These are phyloP conservation scores for Phytophthora crassamura DNA, from an alignment of 352 stramenopile species.

Conservation along the genomic window DNA sequence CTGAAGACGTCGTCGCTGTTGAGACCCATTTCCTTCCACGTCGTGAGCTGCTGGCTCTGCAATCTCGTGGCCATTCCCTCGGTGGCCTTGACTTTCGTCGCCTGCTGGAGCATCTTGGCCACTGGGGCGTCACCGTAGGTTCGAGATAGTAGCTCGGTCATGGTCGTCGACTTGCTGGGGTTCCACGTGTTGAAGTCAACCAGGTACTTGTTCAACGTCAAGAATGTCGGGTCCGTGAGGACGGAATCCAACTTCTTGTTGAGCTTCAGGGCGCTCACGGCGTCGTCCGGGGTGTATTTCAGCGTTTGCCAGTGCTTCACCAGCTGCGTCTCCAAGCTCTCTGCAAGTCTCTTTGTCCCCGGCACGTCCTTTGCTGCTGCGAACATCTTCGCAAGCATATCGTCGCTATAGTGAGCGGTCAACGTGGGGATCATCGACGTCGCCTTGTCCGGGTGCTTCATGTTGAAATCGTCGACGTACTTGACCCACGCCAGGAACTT, in stretches of 20 bases:
- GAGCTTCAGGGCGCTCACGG: not conserved
- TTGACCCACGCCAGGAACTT: conserved; percentile 12
- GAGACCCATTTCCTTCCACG: conserved; percentile 1
- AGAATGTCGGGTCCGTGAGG: not conserved
- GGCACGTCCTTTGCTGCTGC: not conserved
- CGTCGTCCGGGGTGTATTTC: not conserved
- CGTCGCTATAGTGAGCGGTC: not conserved
- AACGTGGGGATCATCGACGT: conserved; percentile 3
- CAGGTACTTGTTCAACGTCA: conserved; percentile 9
- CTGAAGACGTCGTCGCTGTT: not conserved
- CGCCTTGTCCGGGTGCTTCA: not conserved
- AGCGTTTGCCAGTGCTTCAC: not conserved
- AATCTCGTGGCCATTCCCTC: conserved; percentile 2
- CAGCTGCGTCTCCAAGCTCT: conserved; percentile 2
- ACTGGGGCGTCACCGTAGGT: conserved; percentile 1
- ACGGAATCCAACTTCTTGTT: not conserved
- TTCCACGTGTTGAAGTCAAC: conserved; percentile 11
- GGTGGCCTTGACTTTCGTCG: not conserved
- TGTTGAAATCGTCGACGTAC: conserved; percentile 15
- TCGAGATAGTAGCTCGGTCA: conserved; percentile 6
- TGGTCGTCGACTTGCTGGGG: conserved; percentile 1
- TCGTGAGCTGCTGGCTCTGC: not conserved
- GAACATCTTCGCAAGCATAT: not conserved
- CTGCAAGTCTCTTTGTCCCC: not conserved
- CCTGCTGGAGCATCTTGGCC: conserved; percentile 10